Conservation (phyloP, 345 rosid species). For the Eucalyptus viminalis region DNA sequence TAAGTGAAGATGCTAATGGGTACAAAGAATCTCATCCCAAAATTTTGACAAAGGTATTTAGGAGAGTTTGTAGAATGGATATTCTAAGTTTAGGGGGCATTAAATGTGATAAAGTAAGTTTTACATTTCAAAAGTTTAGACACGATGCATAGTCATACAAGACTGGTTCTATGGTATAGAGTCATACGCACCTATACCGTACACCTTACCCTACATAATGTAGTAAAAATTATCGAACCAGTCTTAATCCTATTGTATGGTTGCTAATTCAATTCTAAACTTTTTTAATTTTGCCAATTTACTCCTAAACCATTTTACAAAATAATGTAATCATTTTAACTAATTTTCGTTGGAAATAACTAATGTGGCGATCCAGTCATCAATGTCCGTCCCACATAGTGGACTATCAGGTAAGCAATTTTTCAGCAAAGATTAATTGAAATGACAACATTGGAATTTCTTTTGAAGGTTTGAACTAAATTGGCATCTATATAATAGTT, state of each 20-base stretch:
- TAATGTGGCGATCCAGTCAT: rapidly evolving
- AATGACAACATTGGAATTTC: neutral
- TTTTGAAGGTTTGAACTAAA: neutral
- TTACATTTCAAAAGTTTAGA: neutral
- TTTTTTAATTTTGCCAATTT: no score
- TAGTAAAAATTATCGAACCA: neutral
- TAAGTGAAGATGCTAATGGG: neutral
- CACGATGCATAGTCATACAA: neutral
- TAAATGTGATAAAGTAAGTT: neutral
- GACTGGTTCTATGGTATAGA: neutral
- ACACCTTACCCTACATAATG: neutral
- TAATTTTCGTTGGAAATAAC: rapidly evolving
- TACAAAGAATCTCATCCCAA: neutral
- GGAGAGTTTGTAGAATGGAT: neutral
- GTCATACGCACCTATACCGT: neutral
- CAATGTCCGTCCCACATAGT: neutral
- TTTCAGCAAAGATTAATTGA: rapidly evolving
- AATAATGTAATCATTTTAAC: no score
- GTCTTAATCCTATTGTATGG: neutral
- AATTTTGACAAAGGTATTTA: neutral
- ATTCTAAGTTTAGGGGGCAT: neutral
- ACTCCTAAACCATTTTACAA: neutral
- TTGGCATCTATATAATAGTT: neutral
- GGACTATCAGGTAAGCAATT: no score
- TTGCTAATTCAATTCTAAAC: neutral